phyloP scores from a whole-genome alignment of 164 flowering plant genomes.

The Protea cynaroides region DNA sequence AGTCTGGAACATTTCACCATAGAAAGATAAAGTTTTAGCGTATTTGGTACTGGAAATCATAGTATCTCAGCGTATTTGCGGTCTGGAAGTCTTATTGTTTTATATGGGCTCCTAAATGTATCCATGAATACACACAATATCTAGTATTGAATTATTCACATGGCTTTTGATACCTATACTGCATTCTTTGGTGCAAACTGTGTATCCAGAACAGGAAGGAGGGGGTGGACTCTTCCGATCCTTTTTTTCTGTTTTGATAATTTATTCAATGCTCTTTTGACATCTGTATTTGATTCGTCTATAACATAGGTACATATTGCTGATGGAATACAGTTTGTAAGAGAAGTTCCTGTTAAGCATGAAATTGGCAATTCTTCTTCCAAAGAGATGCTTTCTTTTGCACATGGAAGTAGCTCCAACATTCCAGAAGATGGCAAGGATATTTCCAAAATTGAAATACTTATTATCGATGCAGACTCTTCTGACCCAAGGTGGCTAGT shows the following conservation, averaged over 20 bases:
- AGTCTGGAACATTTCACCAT: too few relatives aligned
- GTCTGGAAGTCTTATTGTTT: not conserved
- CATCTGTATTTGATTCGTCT: too few relatives aligned
- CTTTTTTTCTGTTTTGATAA: too few relatives aligned
- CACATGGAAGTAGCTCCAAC: slow-evolving; percentile 18
- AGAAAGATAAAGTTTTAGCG: too few relatives aligned
- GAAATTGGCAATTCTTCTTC: slow-evolving; percentile 14
- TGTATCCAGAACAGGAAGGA: too few relatives aligned
- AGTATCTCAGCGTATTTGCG: not conserved
- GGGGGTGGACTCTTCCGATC: too few relatives aligned
- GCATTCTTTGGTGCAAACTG: too few relatives aligned
- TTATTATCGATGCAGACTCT: slow-evolving; percentile 87
- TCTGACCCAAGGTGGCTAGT: slow-evolving; percentile 61
- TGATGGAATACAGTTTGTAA: slow-evolving; percentile 77
- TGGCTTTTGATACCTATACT: too few relatives aligned
- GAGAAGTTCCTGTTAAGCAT: slow-evolving; percentile 19
- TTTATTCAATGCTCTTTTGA: too few relatives aligned
- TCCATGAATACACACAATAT: not conserved
- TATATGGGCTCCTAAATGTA: not conserved
- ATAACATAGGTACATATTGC: slow-evolving; percentile 63
- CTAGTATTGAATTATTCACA: not conserved
- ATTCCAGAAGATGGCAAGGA: slow-evolving; percentile 16
- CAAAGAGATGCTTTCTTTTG: slow-evolving; percentile 9
- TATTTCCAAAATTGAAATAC: slow-evolving; percentile 41
- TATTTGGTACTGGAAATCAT: too few relatives aligned